Base-by-base conservation (phyloP, 176 grass and related monocot species). In the Stipa capillata region DNA sequence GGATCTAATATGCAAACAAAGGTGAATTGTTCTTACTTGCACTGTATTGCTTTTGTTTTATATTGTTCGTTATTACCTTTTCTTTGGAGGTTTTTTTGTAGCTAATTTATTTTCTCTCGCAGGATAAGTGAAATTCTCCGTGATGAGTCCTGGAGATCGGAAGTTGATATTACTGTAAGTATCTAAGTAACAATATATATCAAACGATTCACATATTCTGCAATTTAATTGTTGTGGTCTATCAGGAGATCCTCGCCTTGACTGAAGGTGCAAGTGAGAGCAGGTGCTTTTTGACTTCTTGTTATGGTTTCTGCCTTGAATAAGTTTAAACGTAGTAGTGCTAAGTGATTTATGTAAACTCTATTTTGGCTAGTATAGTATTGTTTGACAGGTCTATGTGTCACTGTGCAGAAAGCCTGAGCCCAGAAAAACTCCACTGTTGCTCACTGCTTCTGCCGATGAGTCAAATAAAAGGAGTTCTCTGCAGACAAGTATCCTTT, bases 101-200 rank as follows among this genome's bases (percentile, higher is more conserved):
- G 20, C 43, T n/a, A 55, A 27, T 65, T 73, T 88, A 55, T 72
- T 84, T 57, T 82, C 39, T 86, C 52, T 85, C 78, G 16, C 86
- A 97, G 94, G 76, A 94, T 97, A 54, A 79, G 81, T 84, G 90
- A 90, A 81, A 88, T 94, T 80, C 87, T 93, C 21, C 15, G n/a
- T 34, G 90, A 82, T 12, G 85, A 91, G 53, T 89, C 86, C 51
- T 88, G 86, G 90, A 83, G 81, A 75, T 91, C 87, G 72, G 90
- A 91, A 82, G 50, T 91, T 74, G 88, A 45, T 51, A 78, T 83
- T 77, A 81, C 90, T 82, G 96, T 99, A 90, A 90, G 92, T 90
- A 81, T 83, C 68, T 69, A 35, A 83, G 20, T 64, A 59, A 35
- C 16, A 48, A 45, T 42, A 32, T 79, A 24, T 35, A 48, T 62